Conservation (phyloP, 2,329 filamentous ascomycete species). For the Ophiostoma piceae region DNA sequence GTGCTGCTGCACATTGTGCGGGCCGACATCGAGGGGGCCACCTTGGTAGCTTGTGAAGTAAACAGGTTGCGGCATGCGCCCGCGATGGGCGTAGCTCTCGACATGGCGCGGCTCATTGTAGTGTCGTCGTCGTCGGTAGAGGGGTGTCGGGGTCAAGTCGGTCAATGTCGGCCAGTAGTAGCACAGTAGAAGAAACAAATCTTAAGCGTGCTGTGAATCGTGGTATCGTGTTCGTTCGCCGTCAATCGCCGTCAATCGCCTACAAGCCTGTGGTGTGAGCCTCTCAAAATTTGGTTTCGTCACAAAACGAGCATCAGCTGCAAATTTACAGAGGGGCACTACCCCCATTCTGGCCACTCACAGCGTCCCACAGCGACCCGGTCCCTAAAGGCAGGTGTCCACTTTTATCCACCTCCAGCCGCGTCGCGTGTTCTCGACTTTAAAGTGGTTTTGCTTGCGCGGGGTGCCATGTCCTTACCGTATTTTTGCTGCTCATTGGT, state of each 20-base stretch:
- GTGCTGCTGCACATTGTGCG: slow-evolving; percentile 6
- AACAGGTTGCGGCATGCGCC: slow-evolving; percentile 20
- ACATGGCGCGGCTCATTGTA: slow-evolving; percentile 23
- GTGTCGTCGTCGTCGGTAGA: not conserved
- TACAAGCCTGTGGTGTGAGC: no score
- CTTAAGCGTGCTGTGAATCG: not conserved
- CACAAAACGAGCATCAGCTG: slow-evolving; percentile 18
- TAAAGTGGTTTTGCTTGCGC: slow-evolving; percentile 18
- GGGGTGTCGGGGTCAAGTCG: not conserved
- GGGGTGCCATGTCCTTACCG: slow-evolving; percentile 16
- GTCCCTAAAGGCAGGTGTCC: not conserved
- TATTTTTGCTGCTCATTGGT: slow-evolving; percentile 12
- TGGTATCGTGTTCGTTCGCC: not conserved
- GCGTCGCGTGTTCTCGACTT: slow-evolving; percentile 24
- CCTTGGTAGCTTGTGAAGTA: slow-evolving; percentile 5
- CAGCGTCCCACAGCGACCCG: slow-evolving; percentile 1
- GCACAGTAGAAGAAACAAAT: not conserved
- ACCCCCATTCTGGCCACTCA: slow-evolving; percentile 18
- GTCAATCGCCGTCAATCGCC: not conserved
- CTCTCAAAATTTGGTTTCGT: slow-evolving; percentile 13
- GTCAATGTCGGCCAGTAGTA: not conserved
- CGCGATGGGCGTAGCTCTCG: slow-evolving; percentile 22
- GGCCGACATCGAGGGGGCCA: slow-evolving; percentile 15
- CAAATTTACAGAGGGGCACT: slow-evolving; percentile 7
- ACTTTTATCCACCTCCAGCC: slow-evolving; percentile 17